Percentiles rank a stretch among this genome's conserved stretches.
These are phyloP conservation scores for Colletotrichum coccodes DNA, from an alignment of 2,329 filamentous ascomycete genomes.

Conservation along the genomic window DNA sequence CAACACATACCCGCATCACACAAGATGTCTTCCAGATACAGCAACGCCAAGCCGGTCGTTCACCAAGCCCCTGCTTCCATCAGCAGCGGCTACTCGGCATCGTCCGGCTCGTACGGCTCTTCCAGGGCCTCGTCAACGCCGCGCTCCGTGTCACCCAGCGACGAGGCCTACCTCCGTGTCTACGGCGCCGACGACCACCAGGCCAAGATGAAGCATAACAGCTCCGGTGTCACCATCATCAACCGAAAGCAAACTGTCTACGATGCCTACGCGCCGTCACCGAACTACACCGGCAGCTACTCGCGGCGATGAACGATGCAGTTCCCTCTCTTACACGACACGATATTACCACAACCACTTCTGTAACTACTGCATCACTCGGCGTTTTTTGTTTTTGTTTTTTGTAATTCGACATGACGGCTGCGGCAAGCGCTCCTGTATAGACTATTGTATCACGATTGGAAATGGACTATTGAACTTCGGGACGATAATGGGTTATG, in stretches of 20 bases:
- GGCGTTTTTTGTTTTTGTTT: too few relatives aligned
- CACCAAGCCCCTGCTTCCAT: constrained; percentile 45
- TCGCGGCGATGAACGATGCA: background rate
- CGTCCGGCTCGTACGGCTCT: constrained; percentile 34
- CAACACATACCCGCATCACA: background rate
- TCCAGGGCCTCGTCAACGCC: constrained; percentile 20
- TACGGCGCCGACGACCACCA: constrained; percentile 42
- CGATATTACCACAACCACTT: background rate
- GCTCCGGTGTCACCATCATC: constrained; percentile 40
- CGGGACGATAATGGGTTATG: background rate
- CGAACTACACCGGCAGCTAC: constrained; percentile 38
- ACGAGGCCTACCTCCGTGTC: constrained; percentile 40
- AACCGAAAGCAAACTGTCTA: constrained; percentile 44
- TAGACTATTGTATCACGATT: constrained; percentile 12
- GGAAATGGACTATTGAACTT: background rate
- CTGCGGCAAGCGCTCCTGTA: background rate
- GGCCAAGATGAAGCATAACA: constrained; percentile 42
- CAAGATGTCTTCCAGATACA: constrained; percentile 35
- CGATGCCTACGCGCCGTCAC: constrained; percentile 43
- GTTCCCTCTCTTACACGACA: background rate
- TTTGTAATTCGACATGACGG: background rate
- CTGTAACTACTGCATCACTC: constrained; percentile 1
- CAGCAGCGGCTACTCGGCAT: constrained; percentile 40
- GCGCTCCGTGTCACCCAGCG: constrained; percentile 21
- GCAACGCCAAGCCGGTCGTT: constrained; percentile 40